Evolutionary conservation across 805 yeast genomes (phyloP), one percentile per base, ranked within the genome.

Genomic region (Saccharomyces paradoxus): DNA sequence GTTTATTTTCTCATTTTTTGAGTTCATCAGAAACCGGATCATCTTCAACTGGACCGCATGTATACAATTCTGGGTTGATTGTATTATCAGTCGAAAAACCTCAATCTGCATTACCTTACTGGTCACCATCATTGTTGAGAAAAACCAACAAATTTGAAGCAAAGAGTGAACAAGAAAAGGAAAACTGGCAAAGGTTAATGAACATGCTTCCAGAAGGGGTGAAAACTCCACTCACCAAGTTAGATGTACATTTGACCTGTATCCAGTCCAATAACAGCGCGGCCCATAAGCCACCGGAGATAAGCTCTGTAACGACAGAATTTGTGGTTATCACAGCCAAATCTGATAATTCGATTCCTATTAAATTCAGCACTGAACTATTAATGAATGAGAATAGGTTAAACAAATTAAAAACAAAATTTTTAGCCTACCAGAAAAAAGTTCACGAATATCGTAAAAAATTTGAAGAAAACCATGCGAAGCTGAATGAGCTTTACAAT

Each of bases 331-430:
- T 73, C 10, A 73, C 74, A 30, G 64, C 63, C 5, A 67, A 57
- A 46, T 73, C 77, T 0, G 67, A 62, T 8, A 59, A 65, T 26
- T 68, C 76, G 0, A 74, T 77, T 46, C 81, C 81, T 17, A 62
- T 77, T 17, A 71, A 71, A 51, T 55, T 77, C n/a, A 70, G 73
- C 21, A 57, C 71, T 0, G 71, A 68, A 50, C 52, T 71, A 28
- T 57, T 73, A 22, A 44, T 64, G 41, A 61, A 65, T 46, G 51
- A 61, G 21, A 60, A 61, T 1, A 65, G 61, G 47, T 46, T 70
- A 32, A 53, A 57, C 2, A 52, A 55, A 14, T 53, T 73, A 14
- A 65, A 63, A 46, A 24, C 46, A 24, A 62, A 57, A 17, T 74
- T 71, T 24, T 28, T 53, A 10, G 54, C 50, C 2, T 61, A 56